These are phyloP conservation scores for Skeletonema potamos DNA, from an alignment of 108 stramenopile genomes.

Conservation along the genomic window DNA sequence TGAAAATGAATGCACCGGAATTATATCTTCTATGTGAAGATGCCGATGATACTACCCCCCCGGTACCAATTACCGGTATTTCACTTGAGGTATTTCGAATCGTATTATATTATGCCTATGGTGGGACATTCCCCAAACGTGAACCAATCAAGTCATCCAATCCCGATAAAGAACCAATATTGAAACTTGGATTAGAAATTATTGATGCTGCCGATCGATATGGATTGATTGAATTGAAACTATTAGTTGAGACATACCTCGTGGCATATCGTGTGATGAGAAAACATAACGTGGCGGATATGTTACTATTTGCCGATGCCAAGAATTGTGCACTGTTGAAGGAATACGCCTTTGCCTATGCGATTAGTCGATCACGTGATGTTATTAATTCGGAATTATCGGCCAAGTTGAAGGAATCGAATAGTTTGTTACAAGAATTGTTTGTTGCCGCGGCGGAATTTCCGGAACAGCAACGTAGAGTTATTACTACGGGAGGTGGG, in stretches of 20 bases:
- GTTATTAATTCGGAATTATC: not conserved
- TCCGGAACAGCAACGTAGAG: not conserved
- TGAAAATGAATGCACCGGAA: slow-evolving; percentile 5
- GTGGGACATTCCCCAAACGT: not conserved
- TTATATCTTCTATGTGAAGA: not conserved
- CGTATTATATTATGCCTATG: not conserved
- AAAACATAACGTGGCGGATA: not conserved
- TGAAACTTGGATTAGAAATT: not conserved
- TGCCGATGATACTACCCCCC: not conserved
- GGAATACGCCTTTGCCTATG: not conserved
- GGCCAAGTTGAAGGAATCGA: slow-evolving; percentile 5
- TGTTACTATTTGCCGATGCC: slow-evolving; percentile 4
- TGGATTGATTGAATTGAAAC: slow-evolving; percentile 1
- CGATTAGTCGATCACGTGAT: not conserved
- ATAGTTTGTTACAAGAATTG: slow-evolving; percentile 1
- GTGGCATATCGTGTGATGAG: not conserved
- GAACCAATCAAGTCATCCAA: not conserved
- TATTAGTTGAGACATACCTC: not conserved
- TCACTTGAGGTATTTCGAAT: not conserved
- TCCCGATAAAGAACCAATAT: not conserved
- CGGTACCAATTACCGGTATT: not conserved
- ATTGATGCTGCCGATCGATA: not conserved
- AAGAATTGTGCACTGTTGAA: slow-evolving; percentile 5
- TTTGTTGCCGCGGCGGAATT: not conserved
- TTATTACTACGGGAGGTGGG: not conserved